These are phyloP conservation scores for Arabidopsis thaliana DNA, from an alignment of 345 rosid genomes.

Conservation along the genomic window DNA sequence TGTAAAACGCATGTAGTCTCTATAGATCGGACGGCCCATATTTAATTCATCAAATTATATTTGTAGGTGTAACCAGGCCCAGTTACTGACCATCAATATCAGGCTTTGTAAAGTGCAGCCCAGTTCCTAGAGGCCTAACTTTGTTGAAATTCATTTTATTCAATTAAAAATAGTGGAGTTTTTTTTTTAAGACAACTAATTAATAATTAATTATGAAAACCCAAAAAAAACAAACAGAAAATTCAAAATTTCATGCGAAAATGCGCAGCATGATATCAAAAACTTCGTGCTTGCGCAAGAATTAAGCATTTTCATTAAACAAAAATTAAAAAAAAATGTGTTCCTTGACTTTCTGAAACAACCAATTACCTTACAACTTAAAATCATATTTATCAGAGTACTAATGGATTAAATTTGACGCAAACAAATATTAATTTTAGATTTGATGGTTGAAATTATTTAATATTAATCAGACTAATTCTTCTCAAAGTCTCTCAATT, in stretches of 20 bases:
- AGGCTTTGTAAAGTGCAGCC: not conserved
- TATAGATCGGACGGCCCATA: not conserved
- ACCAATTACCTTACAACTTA: not conserved
- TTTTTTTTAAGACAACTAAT: not conserved
- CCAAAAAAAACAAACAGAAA: not conserved
- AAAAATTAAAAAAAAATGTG: not conserved
- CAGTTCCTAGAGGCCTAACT: conserved; percentile 1
- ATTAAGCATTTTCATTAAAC: not conserved
- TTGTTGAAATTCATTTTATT: not conserved
- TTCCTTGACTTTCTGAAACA: not conserved
- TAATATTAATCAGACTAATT: conserved; percentile 22
- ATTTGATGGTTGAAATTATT: conserved; percentile 13
- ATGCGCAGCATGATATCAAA: conserved; percentile 37
- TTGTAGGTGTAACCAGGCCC: not conserved
- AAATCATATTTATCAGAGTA: not conserved
- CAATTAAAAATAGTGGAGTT: not conserved
- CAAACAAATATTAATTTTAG: not conserved
- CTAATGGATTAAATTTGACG: not conserved
- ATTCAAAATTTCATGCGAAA: not conserved
- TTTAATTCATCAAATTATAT: not conserved
- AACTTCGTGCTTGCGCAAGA: conserved; percentile 34
- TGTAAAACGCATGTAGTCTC: too few species aligned
- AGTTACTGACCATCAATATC: not conserved
- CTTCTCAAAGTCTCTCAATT: conserved; percentile 14
- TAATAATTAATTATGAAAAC: too few species aligned